Base-by-base conservation (phyloP, 176 grass and related monocot species). In the Eleusine coracana region DNA sequence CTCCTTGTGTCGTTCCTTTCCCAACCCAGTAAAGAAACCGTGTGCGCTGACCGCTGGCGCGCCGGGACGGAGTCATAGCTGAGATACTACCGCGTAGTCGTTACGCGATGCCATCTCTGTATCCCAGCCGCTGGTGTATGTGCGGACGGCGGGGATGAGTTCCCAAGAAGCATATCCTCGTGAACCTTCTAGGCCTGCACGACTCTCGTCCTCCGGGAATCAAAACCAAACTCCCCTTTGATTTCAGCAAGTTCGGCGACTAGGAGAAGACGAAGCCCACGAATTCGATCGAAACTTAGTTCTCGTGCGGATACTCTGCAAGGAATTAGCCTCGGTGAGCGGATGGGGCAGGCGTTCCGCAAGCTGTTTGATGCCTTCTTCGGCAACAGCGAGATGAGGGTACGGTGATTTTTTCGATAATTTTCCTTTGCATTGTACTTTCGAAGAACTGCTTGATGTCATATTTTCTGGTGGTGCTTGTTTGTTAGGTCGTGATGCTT, bases 291-390 rank as follows among this genome's bases (percentile, higher is more conserved):
- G 21, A 18, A 29, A 40, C 45, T 65, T 7, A 28, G 21, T 66
- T 72, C 60, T 71, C 71, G 63, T 20, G n/a, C 42, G 72, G 9
- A 29, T 63, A 63, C 60, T 63, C 60, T 7, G 9, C 13, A 38
- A 49, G 17, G 25, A 60, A 25, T 65, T 9, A 68, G 44, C 70
- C 45, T 18, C 7, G 49, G 60, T 27, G 60, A 66, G 62, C 29
- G 28, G 64, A 94, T 94, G 92, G 92, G 92, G 62, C 92, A 94
- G 84, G 92, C 92, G 71, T 94, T 94, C 82, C 89, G 92, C 52
- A 94, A 94, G 87, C 77, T 94, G 77, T 94, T 94, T 77, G 92
- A 94, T 71, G 70, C 89, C 72, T 91, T 94, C 86, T 91, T 94
- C 81, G 92, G 92, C 86, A 89, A 61, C 86, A 91, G 87, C 84